Base-by-base conservation (phyloP, 2,329 filamentous ascomycete genomes). In the Xylariaceae sp. region DNA sequence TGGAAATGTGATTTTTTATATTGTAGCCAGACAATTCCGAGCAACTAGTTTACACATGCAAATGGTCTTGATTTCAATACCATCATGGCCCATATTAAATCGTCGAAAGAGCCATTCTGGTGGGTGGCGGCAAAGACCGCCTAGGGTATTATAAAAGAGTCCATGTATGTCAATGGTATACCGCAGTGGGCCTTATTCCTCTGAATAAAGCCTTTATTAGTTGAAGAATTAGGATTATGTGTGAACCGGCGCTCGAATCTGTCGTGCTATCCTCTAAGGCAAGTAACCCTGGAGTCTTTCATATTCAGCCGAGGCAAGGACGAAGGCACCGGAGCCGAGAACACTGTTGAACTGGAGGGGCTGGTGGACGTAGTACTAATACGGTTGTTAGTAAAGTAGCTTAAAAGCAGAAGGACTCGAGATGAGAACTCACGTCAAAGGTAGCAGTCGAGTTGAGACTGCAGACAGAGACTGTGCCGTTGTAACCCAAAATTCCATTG, bases 381-480 rank as follows among this genome's bases (percentile, higher is more conserved):
- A 8, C 53, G 10, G 50, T 70, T 60, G 66, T 3, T 4, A 59
- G 51, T 11, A 30, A 15, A 50, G 47, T 23, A 41, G 10, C 6
- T 45, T 2, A 18, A 10, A 35, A 18, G 10, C 23, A 35, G 39
- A 45, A 15, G 41, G 13, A 49, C 3, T 11, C 9, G 35, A 15
- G 15, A 17, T 17, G 10, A 6, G 23, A 11, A 67, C 70, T 68
- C 41, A 72, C 70, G 23, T 71, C 71, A 59, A 74, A 76, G 1
- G 64, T 67, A 1, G 75, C 75, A 2, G 69, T 76, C 51, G 75
- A 77, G 65, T 77, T 76, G 37, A 77, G 66, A 54, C 75, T 77
- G 64, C 74, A 76, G 5, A 76, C 74, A 0, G 70, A 55, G 3
- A 77, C 75, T 0, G 75, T 76, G 48, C 71, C 71, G 54, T 74